Base-by-base conservation (phyloP, 352 stramenopile species). In the Saprolegnia diclina region DNA sequence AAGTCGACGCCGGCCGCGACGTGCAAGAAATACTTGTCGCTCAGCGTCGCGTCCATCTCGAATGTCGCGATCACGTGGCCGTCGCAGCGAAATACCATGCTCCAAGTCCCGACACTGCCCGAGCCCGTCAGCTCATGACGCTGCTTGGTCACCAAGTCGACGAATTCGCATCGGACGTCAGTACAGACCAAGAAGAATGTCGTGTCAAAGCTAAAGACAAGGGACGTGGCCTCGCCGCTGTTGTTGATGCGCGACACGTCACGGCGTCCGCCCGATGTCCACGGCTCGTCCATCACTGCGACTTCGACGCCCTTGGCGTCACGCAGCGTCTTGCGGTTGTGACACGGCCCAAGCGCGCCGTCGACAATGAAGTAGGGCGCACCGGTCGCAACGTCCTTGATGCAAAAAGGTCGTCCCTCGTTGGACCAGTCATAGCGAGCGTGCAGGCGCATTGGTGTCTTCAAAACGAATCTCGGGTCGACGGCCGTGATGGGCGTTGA, bases 331-430 rank as follows among this genome's bases (percentile, higher is more conserved):
- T 59, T 59, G 3, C 52, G 52, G 35, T 59, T n/a, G 11, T 21
- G 11, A 2, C 11, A 16, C 24, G 52, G 11, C 11, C 11, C 11
- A n/a, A 59, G 19, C 13, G n/a, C 11, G 10, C 52, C 52, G 13
- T 59, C 52, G 13, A 59, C 52, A 42, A 19, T 9, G 52, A 59
- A 59, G 35, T 59, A 59, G 24, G 52, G 13, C 24, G 11, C 35
- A 16, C 52, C 52, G 13, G 52, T 59, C 13, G 19, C 16, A 16
- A 59, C 35, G 35, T 59, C 52, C 35, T 59, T 59, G 35, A 59
- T 59, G 35, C 13, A 4, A 24, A 21, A 59, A 16, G 11, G 11
- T 19, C 52, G 11, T 19, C 52, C 52, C 11, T 14, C 19, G 52
- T 10, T 42, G 35, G 16, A 16, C 52, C 52, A 59, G 52, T 59